A percentile compares a stretch with the other conserved stretches of the same genome.
Conservation (phyloP, 768 basidiomycete genomes). For the Pleurotus djamor region DNA sequence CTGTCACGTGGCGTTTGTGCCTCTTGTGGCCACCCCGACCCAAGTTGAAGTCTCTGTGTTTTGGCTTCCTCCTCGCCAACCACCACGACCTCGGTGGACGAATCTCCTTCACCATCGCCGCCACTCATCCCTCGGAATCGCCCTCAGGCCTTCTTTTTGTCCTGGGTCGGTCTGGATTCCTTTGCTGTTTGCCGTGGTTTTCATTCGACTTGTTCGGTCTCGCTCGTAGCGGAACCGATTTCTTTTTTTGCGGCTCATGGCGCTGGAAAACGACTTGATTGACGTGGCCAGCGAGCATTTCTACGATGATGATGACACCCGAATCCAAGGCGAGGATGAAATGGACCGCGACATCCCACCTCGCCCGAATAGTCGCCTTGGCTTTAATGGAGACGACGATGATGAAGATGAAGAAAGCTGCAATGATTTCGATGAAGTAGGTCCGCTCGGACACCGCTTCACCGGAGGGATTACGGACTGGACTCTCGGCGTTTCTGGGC, state of each 20-base stretch:
- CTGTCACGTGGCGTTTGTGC: no score
- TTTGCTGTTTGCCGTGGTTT: no score
- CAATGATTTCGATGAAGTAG: not conserved
- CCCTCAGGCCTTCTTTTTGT: no score
- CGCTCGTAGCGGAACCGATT: no score
- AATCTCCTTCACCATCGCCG: no score
- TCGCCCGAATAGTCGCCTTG: slow-evolving; percentile 48
- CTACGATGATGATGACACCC: slow-evolving; percentile 13
- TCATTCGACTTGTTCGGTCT: no score
- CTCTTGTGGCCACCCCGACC: no score
- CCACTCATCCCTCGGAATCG: no score
- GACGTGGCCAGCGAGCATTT: slow-evolving; percentile 7
- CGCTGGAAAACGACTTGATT: slow-evolving; percentile 2
- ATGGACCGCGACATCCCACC: slow-evolving; percentile 24
- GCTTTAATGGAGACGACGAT: slow-evolving; percentile 29
- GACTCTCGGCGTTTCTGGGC: slow-evolving; percentile 10
- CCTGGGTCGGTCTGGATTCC: no score
- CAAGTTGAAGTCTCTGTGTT: no score
- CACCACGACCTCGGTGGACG: no score
- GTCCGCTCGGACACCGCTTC: not conserved
- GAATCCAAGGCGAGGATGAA: slow-evolving; percentile 7
- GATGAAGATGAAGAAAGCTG: slow-evolving; percentile 5
- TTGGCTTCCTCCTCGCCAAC: no score
- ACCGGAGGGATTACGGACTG: not conserved
- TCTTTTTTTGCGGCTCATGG: not conserved